Evolutionary conservation across 1,139 yeast species (phyloP).

Genomic region (Diutina ranongensis): DNA sequence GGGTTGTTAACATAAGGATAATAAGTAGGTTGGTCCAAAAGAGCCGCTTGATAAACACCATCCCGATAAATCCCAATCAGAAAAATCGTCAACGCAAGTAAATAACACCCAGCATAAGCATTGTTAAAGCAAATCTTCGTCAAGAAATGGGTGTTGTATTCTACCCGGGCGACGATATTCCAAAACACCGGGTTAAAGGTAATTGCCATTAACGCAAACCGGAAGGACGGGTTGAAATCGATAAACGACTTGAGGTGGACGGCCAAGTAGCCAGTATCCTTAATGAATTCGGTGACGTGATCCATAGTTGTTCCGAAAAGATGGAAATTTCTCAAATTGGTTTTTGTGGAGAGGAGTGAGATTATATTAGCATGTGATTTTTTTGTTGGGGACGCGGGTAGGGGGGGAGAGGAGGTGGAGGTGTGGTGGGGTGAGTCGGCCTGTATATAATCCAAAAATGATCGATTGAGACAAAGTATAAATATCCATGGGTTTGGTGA

Average conservation of each 20-base stretch:
- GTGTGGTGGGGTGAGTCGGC: not conserved
- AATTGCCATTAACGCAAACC: conserved; percentile 43
- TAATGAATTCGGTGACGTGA: not conserved
- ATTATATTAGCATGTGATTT: not conserved
- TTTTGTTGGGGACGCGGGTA: not conserved
- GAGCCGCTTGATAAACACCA: conserved; percentile 55
- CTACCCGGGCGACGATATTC: conserved; percentile 85
- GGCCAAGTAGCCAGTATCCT: conserved; percentile 10
- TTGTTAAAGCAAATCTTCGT: conserved; percentile 58
- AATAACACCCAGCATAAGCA: conserved; percentile 73
- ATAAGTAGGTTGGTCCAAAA: conserved; percentile 38
- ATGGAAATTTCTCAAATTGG: not conserved
- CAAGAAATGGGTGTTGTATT: conserved; percentile 62
- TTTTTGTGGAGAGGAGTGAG: not conserved
- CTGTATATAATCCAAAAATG: no score
- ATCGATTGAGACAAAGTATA: no score
- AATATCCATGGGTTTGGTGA: no score
- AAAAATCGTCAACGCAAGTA: conserved; percentile 73
- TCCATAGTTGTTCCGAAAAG: not conserved
- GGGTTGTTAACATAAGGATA: conserved; percentile 33
- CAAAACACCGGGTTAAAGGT: conserved; percentile 91
- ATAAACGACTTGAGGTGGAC: conserved; percentile 16
- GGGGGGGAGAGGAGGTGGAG: not conserved
- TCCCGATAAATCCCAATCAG: conserved; percentile 77
- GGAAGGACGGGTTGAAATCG: conserved; percentile 15